A percentile compares a stretch with the other conserved stretches of the same genome.
These are phyloP conservation scores for Zygotorulaspora chibaensis DNA, from an alignment of 805 yeast genomes.

Conservation along the genomic window DNA sequence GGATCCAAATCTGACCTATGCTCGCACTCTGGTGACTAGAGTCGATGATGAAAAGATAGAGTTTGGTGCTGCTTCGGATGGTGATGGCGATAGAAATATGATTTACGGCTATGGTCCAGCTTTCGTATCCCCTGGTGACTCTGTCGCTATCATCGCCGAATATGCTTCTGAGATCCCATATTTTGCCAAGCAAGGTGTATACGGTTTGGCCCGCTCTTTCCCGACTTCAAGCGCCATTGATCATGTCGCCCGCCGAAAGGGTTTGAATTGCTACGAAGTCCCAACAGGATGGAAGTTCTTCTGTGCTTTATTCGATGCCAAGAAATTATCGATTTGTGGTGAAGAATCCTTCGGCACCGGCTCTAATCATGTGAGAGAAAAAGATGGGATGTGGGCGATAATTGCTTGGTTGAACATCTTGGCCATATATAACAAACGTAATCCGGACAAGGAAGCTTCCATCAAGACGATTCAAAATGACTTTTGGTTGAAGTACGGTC, in stretches of 20 bases:
- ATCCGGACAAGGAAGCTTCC: conserved; percentile 57
- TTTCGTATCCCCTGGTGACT: conserved; percentile 97
- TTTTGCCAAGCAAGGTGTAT: conserved; percentile 76
- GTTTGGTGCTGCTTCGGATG: conserved; percentile 98
- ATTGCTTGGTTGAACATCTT: conserved; percentile 95
- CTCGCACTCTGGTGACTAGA: conserved; percentile 73
- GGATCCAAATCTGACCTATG: conserved; percentile 95
- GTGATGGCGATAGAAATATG: conserved; percentile 99
- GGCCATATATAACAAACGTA: conserved; percentile 68
- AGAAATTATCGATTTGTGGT: conserved; percentile 92
- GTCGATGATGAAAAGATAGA: conserved; percentile 82
- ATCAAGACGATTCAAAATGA: conserved; percentile 74
- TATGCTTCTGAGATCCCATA: conserved; percentile 91
- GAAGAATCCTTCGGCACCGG: conserved; percentile 99
- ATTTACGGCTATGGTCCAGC: conserved; percentile 88
- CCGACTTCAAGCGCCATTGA: conserved; percentile 96
- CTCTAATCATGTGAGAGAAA: conserved; percentile 93
- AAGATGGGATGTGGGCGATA: conserved; percentile 97
- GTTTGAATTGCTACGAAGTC: conserved; percentile 79
- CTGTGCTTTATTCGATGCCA: conserved; percentile 90
- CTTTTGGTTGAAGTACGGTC: conserved; percentile 90
- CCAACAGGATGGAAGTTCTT: conserved; percentile 99
- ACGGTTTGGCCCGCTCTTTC: conserved; percentile 95
- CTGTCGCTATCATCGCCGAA: conserved; percentile 97
- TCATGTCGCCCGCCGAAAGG: conserved; percentile 75